phyloP scores from a whole-genome alignment of 164 flowering plant genomes.

The Cinnamomum micranthum region DNA sequence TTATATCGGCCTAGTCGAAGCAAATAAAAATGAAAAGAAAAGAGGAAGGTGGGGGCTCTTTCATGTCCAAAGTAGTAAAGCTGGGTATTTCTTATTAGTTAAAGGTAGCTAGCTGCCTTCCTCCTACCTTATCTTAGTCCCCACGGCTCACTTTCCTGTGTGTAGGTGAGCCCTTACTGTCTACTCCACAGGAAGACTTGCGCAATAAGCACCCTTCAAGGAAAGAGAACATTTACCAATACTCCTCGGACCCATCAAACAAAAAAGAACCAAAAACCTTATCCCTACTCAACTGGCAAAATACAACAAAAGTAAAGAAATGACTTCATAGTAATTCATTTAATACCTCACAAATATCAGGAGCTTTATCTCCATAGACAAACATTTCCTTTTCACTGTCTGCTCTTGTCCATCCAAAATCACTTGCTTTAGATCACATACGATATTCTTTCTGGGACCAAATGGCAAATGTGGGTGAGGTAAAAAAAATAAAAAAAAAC shows the following conservation, averaged over 20 bases:
- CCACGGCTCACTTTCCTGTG: conserved; percentile 21
- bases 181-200: conserved; percentile 26
- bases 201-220: conserved; percentile 16
- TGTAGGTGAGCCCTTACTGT: conserved; percentile 27
- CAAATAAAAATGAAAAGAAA: background rate
- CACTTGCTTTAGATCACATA: background rate
- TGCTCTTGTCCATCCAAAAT: background rate
- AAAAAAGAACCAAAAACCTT: background rate
- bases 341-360: background rate
- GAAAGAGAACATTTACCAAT: conserved; percentile 20
- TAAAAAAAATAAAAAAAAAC: no score
- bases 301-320: background rate
- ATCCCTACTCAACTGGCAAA: background rate
- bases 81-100: background rate
- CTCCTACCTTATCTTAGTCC: conserved; percentile 15
- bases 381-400: background rate
- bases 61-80: conserved; percentile 5
- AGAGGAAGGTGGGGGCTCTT: conserved; percentile 2
- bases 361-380: background rate
- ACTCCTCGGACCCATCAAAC: conserved; percentile 21
- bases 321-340: background rate
- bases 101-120: conserved; percentile 6
- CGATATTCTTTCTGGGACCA: no score
- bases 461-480: no score
- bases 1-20: background rate